These are phyloP conservation scores for Lupinus albus DNA, from an alignment of 306 rosid genomes.

Conservation along the genomic window DNA sequence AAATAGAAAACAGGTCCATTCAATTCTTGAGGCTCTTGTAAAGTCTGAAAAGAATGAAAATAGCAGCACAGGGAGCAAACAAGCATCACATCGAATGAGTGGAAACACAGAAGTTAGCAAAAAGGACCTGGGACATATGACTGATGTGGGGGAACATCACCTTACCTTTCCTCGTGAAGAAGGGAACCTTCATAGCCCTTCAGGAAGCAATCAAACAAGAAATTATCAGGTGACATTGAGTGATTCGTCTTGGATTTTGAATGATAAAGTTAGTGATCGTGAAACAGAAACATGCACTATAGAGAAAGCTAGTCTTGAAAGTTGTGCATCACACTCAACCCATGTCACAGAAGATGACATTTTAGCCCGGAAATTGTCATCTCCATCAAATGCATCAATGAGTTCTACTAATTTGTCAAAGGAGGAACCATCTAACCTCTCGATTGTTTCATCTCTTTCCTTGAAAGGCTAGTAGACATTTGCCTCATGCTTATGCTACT, in stretches of 20 bases:
- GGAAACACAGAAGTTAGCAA: constrained; percentile 43
- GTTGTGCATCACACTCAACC: constrained; percentile 47
- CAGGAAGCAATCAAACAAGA: constrained; percentile 50
- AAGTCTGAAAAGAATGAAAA: constrained; percentile 71
- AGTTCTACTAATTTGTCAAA: constrained; percentile 57
- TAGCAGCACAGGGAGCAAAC: constrained; percentile 52
- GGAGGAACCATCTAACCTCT: constrained; percentile 62
- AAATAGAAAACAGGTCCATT: constrained; percentile 89
- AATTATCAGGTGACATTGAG: constrained; percentile 42
- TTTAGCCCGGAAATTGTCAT: constrained; percentile 62
- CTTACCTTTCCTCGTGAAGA: constrained; percentile 44
- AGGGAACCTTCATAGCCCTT: constrained; percentile 37
- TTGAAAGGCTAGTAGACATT: constrained; percentile 58
- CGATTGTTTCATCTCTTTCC: constrained; percentile 71
- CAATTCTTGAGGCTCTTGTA: constrained; percentile 88
- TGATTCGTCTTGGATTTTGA: constrained; percentile 44
- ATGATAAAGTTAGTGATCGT: constrained; percentile 45
- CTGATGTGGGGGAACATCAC: constrained; percentile 38
- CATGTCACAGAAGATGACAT: constrained; percentile 51
- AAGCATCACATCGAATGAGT: constrained; percentile 46
- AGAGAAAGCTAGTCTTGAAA: constrained; percentile 49
- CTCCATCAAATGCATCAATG: constrained; percentile 56
- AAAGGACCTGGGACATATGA: constrained; percentile 47
- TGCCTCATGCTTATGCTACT: constrained; percentile 24
- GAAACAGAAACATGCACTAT: constrained; percentile 36